Evolutionary conservation across 331 rosid species (phyloP).

Genomic region (Telfairia occidentalis): DNA sequence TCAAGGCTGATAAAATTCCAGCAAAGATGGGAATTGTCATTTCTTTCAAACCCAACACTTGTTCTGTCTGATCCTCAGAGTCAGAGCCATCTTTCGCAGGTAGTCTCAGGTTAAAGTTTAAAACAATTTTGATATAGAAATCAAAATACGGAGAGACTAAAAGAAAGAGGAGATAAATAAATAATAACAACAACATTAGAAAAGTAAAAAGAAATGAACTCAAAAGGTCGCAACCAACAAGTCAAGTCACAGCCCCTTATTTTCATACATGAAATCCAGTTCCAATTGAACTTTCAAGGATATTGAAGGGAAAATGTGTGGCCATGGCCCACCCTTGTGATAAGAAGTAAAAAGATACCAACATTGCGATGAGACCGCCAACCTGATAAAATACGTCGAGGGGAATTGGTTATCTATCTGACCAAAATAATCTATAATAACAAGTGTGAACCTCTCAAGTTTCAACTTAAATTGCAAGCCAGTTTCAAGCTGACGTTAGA

Average conservation of each 20-base stretch:
- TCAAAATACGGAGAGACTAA: neutral
- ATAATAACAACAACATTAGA: neutral
- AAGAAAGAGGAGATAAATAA: constrained; percentile 10
- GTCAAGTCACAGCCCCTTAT: neutral
- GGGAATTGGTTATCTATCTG: constrained; percentile 15
- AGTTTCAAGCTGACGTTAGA: neutral
- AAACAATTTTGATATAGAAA: neutral
- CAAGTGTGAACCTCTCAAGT: neutral
- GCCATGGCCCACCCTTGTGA: constrained; percentile 95
- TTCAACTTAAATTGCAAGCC: neutral
- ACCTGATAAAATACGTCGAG: constrained; percentile 35
- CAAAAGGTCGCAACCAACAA: neutral
- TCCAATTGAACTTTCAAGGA: constrained; percentile 39
- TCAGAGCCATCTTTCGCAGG: constrained; percentile 63
- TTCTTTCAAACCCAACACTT: constrained; percentile 51
- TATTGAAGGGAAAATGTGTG: constrained; percentile 75
- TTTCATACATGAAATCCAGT: neutral
- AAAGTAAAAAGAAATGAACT: neutral
- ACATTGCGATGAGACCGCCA: constrained; percentile 85
- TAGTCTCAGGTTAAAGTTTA: constrained; percentile 55
- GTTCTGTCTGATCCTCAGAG: constrained; percentile 46
- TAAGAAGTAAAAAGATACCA: constrained; percentile 70
- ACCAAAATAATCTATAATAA: constrained; percentile 7
- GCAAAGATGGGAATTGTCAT: constrained; percentile 76
- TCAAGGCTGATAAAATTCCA: constrained; percentile 75